These are phyloP conservation scores for Wickerhamiella infanticola DNA, from an alignment of 1,139 yeast species.

Conservation along the genomic window DNA sequence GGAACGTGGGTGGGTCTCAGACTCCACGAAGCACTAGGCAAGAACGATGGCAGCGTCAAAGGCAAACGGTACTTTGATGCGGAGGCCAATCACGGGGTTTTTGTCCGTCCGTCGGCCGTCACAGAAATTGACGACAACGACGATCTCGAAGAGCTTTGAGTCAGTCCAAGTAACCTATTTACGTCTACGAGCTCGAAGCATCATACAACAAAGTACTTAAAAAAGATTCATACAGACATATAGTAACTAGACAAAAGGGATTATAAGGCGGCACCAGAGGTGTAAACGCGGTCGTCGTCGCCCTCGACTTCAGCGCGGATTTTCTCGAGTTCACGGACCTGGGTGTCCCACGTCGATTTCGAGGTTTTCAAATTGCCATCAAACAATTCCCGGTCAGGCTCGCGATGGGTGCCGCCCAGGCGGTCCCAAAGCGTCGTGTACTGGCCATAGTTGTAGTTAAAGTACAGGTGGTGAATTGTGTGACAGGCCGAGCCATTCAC, in stretches of 20 bases:
- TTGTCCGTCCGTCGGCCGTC: slow-evolving; percentile 25
- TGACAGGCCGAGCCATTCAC: slow-evolving; percentile 98
- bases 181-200: too few species aligned
- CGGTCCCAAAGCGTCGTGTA: slow-evolving; percentile 97
- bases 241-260: too few species aligned
- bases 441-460: slow-evolving; percentile 96
- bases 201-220: too few species aligned
- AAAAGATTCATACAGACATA: too few species aligned
- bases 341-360: slow-evolving; percentile 53
- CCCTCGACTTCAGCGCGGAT: slow-evolving; percentile 64
- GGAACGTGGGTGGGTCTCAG: slow-evolving; percentile 65
- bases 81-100: slow-evolving; percentile 36
- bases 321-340: slow-evolving; percentile 59
- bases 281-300: slow-evolving; percentile 17
- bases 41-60: slow-evolving; percentile 62
- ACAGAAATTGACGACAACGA: slow-evolving; percentile 9
- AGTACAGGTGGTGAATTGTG: slow-evolving; percentile 88
- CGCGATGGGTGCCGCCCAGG: slow-evolving; percentile 81
- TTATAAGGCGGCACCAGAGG: slow-evolving; percentile 1
- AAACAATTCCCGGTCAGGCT: slow-evolving; percentile 78
- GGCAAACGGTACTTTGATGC: slow-evolving; percentile 51
- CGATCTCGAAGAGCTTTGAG: slow-evolving; percentile 2
- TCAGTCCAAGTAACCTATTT: not conserved
- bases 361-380: slow-evolving; percentile 46
- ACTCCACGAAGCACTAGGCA: slow-evolving; percentile 47